Evolutionary conservation across 176 grass and related monocot species (phyloP).

Genomic region (Cenchrus americanus): DNA sequence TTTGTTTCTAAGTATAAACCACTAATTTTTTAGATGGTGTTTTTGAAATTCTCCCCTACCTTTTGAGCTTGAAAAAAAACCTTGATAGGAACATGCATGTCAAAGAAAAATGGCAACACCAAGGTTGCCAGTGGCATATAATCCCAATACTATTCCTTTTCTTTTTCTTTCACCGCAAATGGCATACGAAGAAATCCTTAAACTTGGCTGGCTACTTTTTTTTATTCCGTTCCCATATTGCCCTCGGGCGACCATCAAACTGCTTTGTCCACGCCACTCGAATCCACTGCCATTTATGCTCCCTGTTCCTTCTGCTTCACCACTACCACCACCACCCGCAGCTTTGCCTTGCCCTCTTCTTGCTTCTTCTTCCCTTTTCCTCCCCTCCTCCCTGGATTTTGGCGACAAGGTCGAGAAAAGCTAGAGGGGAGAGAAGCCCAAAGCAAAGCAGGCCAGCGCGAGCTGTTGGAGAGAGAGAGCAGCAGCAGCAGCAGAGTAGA

Average conservation of each 20-base stretch:
- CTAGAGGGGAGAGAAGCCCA: constrained; percentile 4
- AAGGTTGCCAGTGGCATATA: neutral
- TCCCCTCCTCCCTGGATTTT: constrained; percentile 18
- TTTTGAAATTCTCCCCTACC: too few species aligned
- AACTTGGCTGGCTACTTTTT: neutral
- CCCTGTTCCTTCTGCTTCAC: neutral
- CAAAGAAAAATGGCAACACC: neutral
- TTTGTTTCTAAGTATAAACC: too few species aligned
- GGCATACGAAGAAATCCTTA: neutral
- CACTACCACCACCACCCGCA: neutral
- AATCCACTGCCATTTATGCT: constrained; percentile 34
- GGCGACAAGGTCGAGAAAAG: constrained; percentile 36
- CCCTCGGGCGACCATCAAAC: constrained; percentile 5
- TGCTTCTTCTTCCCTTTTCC: neutral
- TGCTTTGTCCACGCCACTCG: constrained; percentile 33
- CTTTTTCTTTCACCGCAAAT: neutral
- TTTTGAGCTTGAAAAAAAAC: too few species aligned
- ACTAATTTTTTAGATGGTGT: too few species aligned
- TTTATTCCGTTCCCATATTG: neutral
- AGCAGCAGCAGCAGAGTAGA: neutral
- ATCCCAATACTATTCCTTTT: neutral
- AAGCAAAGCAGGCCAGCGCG: constrained; percentile 21
- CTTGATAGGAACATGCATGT: too few species aligned
- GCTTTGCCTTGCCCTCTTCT: constrained; percentile 10
- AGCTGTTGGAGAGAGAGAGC: neutral